Base-by-base conservation (phyloP, 2,329 filamentous ascomycete species). In the Aspergillus novoparasiticus region DNA sequence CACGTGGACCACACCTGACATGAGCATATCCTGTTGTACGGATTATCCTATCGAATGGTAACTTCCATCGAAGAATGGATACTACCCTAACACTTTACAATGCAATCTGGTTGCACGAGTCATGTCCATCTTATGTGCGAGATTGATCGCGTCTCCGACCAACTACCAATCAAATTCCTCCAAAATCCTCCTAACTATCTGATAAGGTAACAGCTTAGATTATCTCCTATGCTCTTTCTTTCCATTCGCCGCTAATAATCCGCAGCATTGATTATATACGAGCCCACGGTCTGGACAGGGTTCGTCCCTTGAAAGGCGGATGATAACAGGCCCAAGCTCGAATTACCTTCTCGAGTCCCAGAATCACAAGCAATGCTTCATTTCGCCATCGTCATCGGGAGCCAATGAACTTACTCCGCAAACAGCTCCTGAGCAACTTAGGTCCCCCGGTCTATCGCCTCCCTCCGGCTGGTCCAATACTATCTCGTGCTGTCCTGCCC, bases 391-490 rank as follows among this genome's bases (percentile, higher is more conserved):
- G 46, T 55, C 36, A 36, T 50, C 59, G 53, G 21, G 46, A 54
- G 51, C 30, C 51, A 54, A 54, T 54, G 6, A 54, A 54, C 30
- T 54, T 54, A 36, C 51, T 54, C 51, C 51, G 51, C 30, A 54
- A 51, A 12, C 19, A 53, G 57, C 60, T 55, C 60, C 60, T 30
- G 14, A 50, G 53, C 32, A 28, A 34, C 21, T 55, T 23, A 59
- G 21, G 28, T 26, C 34, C 55, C 55, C 28, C 12, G n/a, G 39
- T 63, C 62, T 65, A 67, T 67, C 63, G 60, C 45, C 28, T 34
- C 58, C 34, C 54, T 62, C 63, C 60, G 63, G 65, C 63, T 67
- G 65, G 65, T 61, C 58, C 59, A 59, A 60, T 58, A 6, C 32
- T 53, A 41, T 23, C 56, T 60, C 60, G 41, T 62, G 16, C 45